These are phyloP conservation scores for Chaetomiaceae sp. DNA, from an alignment of 2,329 filamentous ascomycete genomes.

Conservation along the genomic window DNA sequence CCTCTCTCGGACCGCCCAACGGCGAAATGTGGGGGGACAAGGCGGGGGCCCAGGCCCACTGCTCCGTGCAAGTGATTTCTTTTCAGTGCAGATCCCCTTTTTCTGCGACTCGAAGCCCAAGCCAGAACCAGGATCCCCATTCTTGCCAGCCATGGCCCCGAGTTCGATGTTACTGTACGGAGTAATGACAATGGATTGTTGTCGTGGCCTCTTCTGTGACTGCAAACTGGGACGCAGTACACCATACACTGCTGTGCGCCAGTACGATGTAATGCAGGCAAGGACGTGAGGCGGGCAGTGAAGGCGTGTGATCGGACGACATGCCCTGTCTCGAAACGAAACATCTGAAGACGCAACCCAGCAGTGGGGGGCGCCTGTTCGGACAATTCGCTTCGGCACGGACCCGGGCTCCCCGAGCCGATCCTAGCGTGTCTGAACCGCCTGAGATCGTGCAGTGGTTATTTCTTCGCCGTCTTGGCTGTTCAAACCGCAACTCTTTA, in stretches of 20 bases:
- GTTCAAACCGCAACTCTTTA: neutral
- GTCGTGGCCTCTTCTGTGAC: no score
- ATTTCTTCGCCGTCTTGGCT: no score
- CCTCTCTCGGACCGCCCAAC: neutral
- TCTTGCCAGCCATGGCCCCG: no score
- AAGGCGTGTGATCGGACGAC: no score
- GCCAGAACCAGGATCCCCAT: neutral
- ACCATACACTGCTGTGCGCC: no score
- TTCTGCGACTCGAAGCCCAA: neutral
- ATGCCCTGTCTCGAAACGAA: no score
- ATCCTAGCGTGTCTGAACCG: neutral
- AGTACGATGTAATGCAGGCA: no score
- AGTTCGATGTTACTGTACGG: no score
- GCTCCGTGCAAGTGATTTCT: conserved; percentile 10
- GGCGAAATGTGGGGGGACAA: conserved; percentile 3
- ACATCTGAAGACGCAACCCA: no score
- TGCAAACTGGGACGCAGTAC: no score
- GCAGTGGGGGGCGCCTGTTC: neutral
- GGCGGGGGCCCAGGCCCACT: neutral
- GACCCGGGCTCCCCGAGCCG: neutral
- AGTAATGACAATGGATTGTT: neutral
- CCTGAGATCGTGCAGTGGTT: neutral
- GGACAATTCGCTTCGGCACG: conserved; percentile 1
- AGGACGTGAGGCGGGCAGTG: no score
- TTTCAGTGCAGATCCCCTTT: conserved; percentile 4